Percentiles rank a stretch among this genome's conserved stretches.
These are phyloP conservation scores for Aristolochia californica DNA, from an alignment of 164 flowering plant species.

Conservation along the genomic window DNA sequence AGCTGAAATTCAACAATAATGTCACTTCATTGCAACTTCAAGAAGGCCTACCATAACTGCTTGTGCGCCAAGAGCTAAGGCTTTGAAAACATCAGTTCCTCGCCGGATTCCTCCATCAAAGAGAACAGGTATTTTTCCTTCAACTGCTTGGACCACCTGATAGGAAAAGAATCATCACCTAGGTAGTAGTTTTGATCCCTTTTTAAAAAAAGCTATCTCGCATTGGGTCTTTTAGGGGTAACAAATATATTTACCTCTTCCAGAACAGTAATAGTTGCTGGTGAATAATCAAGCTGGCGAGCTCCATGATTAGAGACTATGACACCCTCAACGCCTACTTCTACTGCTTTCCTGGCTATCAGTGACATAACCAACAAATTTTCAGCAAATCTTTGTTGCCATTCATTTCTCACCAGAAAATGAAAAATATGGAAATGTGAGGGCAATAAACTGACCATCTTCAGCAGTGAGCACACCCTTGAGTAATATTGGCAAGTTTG, in stretches of 20 bases:
- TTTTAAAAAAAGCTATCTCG: no score
- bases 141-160: slow-evolving; percentile 63
- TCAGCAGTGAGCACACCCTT: slow-evolving; percentile 75
- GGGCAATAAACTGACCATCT: slow-evolving; percentile 46
- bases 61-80: slow-evolving; percentile 83
- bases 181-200: no score
- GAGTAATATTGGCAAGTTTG: slow-evolving; percentile 70
- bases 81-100: slow-evolving; percentile 84
- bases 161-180: no score
- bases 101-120: slow-evolving; percentile 75
- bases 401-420: slow-evolving; percentile 31
- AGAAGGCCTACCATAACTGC: slow-evolving; percentile 53
- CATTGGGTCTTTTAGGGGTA: no score
- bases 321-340: slow-evolving; percentile 64
- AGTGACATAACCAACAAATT: slow-evolving; percentile 42
- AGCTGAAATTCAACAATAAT: background rate
- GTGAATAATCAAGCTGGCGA: slow-evolving; percentile 67
- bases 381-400: background rate
- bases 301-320: slow-evolving; percentile 84
- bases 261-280: slow-evolving; percentile 61
- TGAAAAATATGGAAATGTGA: slow-evolving; percentile 5
- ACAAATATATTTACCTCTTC: slow-evolving; percentile 45
- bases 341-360: slow-evolving; percentile 55
- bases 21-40: background rate
- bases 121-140: slow-evolving; percentile 61